These are phyloP conservation scores for Omphalotus guepiniiformis DNA, from an alignment of 768 basidiomycete genomes.

Conservation along the genomic window DNA sequence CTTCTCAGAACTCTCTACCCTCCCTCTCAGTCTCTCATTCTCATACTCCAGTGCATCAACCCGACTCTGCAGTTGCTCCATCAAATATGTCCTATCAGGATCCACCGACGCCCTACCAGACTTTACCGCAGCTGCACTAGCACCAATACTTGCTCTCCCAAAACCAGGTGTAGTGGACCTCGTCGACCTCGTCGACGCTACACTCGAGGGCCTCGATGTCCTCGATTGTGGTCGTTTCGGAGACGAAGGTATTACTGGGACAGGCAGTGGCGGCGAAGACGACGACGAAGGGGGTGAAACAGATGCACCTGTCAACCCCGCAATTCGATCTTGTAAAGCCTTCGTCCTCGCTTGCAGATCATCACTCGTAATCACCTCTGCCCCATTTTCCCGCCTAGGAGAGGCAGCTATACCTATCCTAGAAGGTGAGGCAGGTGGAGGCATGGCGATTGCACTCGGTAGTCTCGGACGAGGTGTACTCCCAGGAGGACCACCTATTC, in stretches of 20 bases:
- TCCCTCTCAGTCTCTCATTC: slow-evolving; percentile 46
- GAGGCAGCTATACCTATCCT: neutral
- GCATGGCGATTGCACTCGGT: slow-evolving; percentile 40
- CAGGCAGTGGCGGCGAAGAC: slow-evolving; percentile 21
- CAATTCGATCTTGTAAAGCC: slow-evolving; percentile 47
- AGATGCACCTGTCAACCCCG: slow-evolving; percentile 33
- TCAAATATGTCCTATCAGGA: slow-evolving; percentile 28
- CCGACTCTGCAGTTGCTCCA: slow-evolving; percentile 43
- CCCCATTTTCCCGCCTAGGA: neutral
- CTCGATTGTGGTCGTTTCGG: slow-evolving; percentile 17
- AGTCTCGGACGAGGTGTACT: slow-evolving; percentile 61
- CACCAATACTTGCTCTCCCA: neutral
- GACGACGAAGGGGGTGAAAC: slow-evolving; percentile 10
- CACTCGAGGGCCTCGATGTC: slow-evolving; percentile 6
- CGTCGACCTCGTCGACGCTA: slow-evolving; percentile 3
- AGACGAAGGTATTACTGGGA: slow-evolving; percentile 27
- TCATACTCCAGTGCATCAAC: slow-evolving; percentile 68
- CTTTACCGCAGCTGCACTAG: neutral
- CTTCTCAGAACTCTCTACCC: slow-evolving; percentile 8
- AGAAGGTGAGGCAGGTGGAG: slow-evolving; percentile 7
- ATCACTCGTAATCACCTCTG: neutral
- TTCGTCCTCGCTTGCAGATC: slow-evolving; percentile 37
- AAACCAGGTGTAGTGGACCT: slow-evolving; percentile 5
- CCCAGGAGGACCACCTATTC: slow-evolving; percentile 36
- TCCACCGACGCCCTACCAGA: neutral